Evolutionary conservation across 768 basidiomycete genomes (phyloP).

Genomic region (Phanerochaete carnosa): DNA sequence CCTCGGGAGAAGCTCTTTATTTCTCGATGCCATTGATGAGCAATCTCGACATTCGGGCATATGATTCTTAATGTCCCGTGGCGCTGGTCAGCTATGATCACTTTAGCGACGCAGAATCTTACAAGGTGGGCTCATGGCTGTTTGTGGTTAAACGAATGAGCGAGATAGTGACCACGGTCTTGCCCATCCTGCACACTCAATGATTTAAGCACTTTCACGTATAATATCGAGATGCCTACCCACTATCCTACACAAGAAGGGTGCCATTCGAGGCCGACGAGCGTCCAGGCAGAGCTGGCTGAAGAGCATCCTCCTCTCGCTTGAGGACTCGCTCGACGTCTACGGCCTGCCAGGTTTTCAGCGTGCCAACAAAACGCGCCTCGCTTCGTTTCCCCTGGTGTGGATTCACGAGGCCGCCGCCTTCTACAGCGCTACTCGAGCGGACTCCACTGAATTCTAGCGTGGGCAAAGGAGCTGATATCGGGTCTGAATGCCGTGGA

Average conservation of each 20-base stretch:
- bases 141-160: background rate
- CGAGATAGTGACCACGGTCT: slow-evolving; percentile 1
- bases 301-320: background rate
- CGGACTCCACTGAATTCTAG: too few species aligned
- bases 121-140: background rate
- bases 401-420: too few species aligned
- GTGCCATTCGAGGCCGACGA: background rate
- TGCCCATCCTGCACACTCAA: background rate
- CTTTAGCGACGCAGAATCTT: background rate
- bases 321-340: background rate
- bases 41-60: background rate
- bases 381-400: too few species aligned
- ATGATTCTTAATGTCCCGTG: background rate
- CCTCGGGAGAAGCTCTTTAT: background rate
- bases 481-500: too few species aligned
- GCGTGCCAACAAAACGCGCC: too few species aligned
- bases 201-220: background rate
- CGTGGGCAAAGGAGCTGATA: too few species aligned
- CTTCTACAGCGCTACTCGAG: too few species aligned
- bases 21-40: background rate
- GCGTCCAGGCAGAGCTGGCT: too few species aligned
- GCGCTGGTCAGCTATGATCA: background rate
- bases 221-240: background rate
- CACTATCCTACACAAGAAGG: background rate
- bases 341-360: background rate